These are phyloP conservation scores for Penicillium macrosclerotiorum DNA, from an alignment of 495 filamentous ascomycete genomes.

Conservation along the genomic window DNA sequence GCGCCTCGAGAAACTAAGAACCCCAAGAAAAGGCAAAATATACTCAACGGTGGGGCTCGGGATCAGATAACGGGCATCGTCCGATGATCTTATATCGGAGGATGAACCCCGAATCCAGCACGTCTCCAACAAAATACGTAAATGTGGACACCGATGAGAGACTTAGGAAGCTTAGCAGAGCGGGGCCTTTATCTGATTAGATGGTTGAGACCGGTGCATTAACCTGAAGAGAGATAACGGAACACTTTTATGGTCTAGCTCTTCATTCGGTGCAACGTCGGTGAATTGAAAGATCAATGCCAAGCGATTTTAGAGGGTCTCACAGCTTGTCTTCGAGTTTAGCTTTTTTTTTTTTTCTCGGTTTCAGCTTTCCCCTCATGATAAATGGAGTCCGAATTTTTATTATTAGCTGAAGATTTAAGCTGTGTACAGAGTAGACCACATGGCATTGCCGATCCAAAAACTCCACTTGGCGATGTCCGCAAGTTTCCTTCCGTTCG, in stretches of 20 bases:
- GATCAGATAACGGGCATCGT: constrained; percentile 18
- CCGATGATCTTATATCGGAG: constrained; percentile 11
- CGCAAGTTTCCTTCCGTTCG: too few species aligned
- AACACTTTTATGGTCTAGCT: neutral
- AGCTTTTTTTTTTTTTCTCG: neutral
- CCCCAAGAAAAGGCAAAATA: neutral
- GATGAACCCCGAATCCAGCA: neutral
- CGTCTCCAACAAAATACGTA: constrained; percentile 4
- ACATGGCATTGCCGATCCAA: neutral
- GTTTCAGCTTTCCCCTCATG: neutral
- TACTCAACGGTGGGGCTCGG: neutral
- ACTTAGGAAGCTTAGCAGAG: neutral
- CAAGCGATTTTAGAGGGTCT: neutral
- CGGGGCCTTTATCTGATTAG: constrained; percentile 13
- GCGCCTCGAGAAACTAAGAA: too few species aligned
- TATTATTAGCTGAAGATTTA: neutral
- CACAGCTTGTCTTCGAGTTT: neutral
- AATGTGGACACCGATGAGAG: neutral
- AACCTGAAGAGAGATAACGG: neutral
- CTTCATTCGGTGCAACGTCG: constrained; percentile 1
- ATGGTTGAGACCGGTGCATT: constrained; percentile 2
- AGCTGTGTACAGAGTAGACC: neutral
- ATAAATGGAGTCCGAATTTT: neutral
- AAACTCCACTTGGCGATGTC: too few species aligned
- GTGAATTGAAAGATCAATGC: neutral